Percentiles rank a stretch among this genome's conserved stretches.
These are phyloP conservation scores for Macaranga tanarius DNA, from an alignment of 441 rosid genomes.

Conservation along the genomic window DNA sequence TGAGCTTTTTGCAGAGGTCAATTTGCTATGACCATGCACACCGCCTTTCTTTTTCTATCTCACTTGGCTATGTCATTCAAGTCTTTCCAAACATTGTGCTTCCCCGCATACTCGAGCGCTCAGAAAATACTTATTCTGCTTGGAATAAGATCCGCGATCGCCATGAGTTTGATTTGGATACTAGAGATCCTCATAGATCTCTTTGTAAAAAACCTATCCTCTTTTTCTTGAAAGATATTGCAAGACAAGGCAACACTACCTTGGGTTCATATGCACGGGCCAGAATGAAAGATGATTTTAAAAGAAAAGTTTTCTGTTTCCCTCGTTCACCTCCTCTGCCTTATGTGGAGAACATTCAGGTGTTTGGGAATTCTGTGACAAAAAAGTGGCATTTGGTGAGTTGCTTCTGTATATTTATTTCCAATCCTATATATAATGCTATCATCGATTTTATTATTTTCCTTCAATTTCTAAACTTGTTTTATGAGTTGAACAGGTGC, in stretches of 20 bases:
- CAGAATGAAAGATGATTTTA: slow-evolving; percentile 54
- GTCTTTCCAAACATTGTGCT: slow-evolving; percentile 60
- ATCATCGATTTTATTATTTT: background rate
- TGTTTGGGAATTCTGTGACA: slow-evolving; percentile 49
- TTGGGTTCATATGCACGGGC: slow-evolving; percentile 54
- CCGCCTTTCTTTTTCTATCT: slow-evolving; percentile 55
- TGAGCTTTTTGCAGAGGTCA: slow-evolving; percentile 74
- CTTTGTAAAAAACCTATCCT: slow-evolving; percentile 52
- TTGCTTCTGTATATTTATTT: slow-evolving; percentile 1
- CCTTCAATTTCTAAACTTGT: background rate
- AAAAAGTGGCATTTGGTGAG: slow-evolving; percentile 85
- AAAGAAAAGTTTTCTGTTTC: slow-evolving; percentile 72
- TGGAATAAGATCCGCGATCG: slow-evolving; percentile 60
- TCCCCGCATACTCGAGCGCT: slow-evolving; percentile 73
- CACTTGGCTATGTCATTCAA: slow-evolving; percentile 80
- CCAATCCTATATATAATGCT: background rate
- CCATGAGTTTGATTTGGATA: slow-evolving; percentile 80
- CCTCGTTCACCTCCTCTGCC: slow-evolving; percentile 60
- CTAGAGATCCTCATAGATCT: slow-evolving; percentile 57
- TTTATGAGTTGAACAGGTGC: slow-evolving; percentile 46
- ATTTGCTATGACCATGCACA: slow-evolving; percentile 65
- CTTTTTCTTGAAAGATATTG: slow-evolving; percentile 57
- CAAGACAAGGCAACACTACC: slow-evolving; percentile 48
- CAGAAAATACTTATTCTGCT: slow-evolving; percentile 74
- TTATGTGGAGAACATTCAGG: slow-evolving; percentile 52